Conservation (phyloP, 108 stramenopile genomes). For the Skeletonema potamos region DNA sequence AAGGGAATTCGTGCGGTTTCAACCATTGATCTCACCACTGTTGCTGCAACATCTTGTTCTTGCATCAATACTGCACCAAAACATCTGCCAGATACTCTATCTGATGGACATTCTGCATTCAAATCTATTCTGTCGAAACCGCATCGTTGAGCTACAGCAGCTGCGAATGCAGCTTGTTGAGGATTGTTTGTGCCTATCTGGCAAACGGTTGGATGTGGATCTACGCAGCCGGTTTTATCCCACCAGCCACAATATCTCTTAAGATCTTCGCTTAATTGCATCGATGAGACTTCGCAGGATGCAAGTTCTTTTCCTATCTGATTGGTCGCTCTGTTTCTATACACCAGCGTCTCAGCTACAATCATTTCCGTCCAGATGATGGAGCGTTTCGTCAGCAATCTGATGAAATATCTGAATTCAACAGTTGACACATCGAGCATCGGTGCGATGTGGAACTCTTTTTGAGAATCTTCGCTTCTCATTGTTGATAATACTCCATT, state of each 20-base stretch:
- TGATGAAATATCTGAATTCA: slow-evolving; percentile 71
- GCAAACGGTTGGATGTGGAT: slow-evolving; percentile 62
- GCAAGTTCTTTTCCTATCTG: not conserved
- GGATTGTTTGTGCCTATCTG: slow-evolving; percentile 73
- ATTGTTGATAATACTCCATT: no score
- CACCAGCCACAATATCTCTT: slow-evolving; percentile 47
- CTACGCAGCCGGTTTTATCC: slow-evolving; percentile 22
- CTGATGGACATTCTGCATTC: slow-evolving; percentile 76
- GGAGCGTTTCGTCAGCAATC: slow-evolving; percentile 57
- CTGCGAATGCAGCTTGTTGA: slow-evolving; percentile 40
- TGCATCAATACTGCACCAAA: slow-evolving; percentile 66
- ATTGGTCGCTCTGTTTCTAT: slow-evolving; percentile 15
- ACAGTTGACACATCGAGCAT: slow-evolving; percentile 74
- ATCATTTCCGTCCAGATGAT: slow-evolving; percentile 80
- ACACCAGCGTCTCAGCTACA: slow-evolving; percentile 64
- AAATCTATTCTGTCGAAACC: slow-evolving; percentile 76
- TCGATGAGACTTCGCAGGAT: slow-evolving; percentile 1
- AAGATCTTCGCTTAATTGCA: slow-evolving; percentile 6
- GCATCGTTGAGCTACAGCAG: slow-evolving; percentile 36
- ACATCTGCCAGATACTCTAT: slow-evolving; percentile 45
- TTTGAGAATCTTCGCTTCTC: not conserved
- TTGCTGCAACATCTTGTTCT: slow-evolving; percentile 26
- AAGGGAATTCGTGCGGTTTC: slow-evolving; percentile 23
- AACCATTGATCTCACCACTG: slow-evolving; percentile 26
- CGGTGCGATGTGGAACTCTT: slow-evolving; percentile 80